Percentiles rank a stretch among this genome's conserved stretches.
These are phyloP conservation scores for Ogataea naganishii DNA, from an alignment of 805 yeast genomes.

Conservation along the genomic window DNA sequence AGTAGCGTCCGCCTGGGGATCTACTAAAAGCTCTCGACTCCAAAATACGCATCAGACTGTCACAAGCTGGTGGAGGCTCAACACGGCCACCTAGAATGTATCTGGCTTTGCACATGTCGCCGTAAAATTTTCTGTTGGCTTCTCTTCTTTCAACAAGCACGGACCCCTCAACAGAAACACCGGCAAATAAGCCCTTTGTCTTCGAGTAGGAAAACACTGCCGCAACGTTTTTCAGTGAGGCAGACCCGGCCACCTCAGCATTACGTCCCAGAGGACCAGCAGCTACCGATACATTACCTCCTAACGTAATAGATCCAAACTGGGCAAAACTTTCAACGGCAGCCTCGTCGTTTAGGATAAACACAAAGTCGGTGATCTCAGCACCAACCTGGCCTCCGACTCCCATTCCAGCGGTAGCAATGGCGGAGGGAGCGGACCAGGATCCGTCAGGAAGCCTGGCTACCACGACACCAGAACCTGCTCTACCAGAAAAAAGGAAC, in stretches of 20 bases:
- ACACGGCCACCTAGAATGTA: conserved; percentile 76
- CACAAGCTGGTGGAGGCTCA: conserved; percentile 90
- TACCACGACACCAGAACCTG: conserved; percentile 93
- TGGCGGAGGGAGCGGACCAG: conserved; percentile 97
- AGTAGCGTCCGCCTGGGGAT: conserved; percentile 38
- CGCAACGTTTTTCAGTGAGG: conserved; percentile 77
- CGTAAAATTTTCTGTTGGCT: conserved; percentile 92
- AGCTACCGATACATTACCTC: conserved; percentile 91
- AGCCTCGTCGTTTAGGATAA: conserved; percentile 74
- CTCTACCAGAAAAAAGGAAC: conserved; percentile 90
- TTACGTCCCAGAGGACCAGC: conserved; percentile 97
- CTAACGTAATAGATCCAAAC: conserved; percentile 87
- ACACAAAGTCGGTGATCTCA: conserved; percentile 92
- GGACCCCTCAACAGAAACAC: conserved; percentile 94
- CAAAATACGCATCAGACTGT: conserved; percentile 74
- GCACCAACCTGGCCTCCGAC: conserved; percentile 98
- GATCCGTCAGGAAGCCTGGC: conserved; percentile 90
- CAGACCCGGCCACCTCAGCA: conserved; percentile 96
- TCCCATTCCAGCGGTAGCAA: conserved; percentile 95
- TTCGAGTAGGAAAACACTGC: conserved; percentile 92
- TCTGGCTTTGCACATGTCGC: conserved; percentile 81
- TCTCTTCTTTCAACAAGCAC: conserved; percentile 95
- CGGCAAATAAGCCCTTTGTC: conserved; percentile 95
- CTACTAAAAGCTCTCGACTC: conserved; percentile 75
- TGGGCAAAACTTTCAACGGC: conserved; percentile 95